These are phyloP conservation scores for Coniferiporia weirii DNA, from an alignment of 1,284 basidiomycete genomes.

Conservation along the genomic window DNA sequence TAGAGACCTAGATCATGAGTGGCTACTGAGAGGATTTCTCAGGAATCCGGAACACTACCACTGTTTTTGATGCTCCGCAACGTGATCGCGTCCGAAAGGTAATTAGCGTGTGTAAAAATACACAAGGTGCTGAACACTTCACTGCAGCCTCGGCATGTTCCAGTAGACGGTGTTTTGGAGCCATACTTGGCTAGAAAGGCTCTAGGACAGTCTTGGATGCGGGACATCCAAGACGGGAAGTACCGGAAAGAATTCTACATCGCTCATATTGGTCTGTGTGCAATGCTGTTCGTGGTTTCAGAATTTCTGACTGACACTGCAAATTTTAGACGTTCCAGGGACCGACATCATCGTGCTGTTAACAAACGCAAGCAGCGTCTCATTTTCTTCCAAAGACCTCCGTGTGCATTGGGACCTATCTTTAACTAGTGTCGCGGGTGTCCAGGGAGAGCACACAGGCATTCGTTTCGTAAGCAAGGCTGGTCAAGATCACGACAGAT, in stretches of 20 bases:
- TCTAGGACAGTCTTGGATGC: conserved; percentile 94
- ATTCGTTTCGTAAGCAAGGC: conserved; percentile 80
- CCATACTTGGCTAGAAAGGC: conserved; percentile 88
- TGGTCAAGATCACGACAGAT: conserved; percentile 67
- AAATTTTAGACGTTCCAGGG: conserved; percentile 59
- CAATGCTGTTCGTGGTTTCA: neutral
- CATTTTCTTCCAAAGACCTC: conserved; percentile 83
- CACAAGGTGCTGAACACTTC: neutral
- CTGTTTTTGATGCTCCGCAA: conserved; percentile 91
- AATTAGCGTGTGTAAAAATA: conserved; percentile 24
- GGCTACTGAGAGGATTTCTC: neutral
- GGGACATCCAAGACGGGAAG: conserved; percentile 83
- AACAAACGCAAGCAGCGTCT: conserved; percentile 74
- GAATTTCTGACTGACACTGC: conserved; percentile 14
- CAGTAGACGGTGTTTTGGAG: conserved; percentile 83
- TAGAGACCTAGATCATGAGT: neutral
- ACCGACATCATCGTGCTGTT: conserved; percentile 83
- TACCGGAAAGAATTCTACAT: conserved; percentile 87
- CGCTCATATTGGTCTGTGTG: conserved; percentile 75
- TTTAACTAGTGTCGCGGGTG: conserved; percentile 81
- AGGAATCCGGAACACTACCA: conserved; percentile 97
- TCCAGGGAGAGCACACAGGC: conserved; percentile 85
- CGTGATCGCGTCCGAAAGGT: conserved; percentile 85
- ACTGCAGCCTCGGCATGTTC: conserved; percentile 75
- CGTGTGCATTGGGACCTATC: conserved; percentile 91